A percentile compares a stretch with the other conserved stretches of the same genome.
Conservation (phyloP, 495 filamentous ascomycete genomes). For the Trypethelium eluteriae region DNA sequence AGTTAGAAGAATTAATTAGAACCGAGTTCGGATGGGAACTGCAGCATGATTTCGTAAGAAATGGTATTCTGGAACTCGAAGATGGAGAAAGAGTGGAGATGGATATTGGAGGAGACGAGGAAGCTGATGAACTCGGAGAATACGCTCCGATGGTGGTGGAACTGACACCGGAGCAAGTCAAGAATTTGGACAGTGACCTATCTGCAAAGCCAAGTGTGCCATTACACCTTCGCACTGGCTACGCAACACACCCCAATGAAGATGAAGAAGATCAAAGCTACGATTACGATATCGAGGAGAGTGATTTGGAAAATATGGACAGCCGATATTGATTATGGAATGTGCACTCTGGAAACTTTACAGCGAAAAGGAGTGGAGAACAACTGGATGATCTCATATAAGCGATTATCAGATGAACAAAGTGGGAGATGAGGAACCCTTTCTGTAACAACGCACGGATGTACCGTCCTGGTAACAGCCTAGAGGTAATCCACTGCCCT, state of each 20-base stretch:
- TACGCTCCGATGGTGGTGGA: constrained; percentile 80
- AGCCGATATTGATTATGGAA: constrained; percentile 27
- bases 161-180: constrained; percentile 38
- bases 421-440: too few species aligned
- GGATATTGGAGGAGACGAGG: constrained; percentile 66
- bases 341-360: too few species aligned
- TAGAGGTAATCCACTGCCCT: too few species aligned
- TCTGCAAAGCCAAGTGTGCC: constrained; percentile 4
- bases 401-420: too few species aligned
- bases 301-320: constrained; percentile 37
- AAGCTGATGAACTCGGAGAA: constrained; percentile 78
- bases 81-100: constrained; percentile 73
- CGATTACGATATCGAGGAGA: background rate
- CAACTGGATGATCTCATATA: too few species aligned
- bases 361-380: too few species aligned
- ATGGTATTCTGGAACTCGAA: constrained; percentile 62
- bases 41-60: constrained; percentile 48
- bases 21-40: constrained; percentile 60
- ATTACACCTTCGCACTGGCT: constrained; percentile 1
- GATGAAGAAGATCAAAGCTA: constrained; percentile 6
- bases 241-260: constrained; percentile 11
- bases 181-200: constrained; percentile 19
- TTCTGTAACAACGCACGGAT: too few species aligned
- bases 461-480: too few species aligned
- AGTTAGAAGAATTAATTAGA: constrained; percentile 50